These are phyloP conservation scores for Microdochium nivale DNA, from an alignment of 2,329 filamentous ascomycete species.

Conservation along the genomic window DNA sequence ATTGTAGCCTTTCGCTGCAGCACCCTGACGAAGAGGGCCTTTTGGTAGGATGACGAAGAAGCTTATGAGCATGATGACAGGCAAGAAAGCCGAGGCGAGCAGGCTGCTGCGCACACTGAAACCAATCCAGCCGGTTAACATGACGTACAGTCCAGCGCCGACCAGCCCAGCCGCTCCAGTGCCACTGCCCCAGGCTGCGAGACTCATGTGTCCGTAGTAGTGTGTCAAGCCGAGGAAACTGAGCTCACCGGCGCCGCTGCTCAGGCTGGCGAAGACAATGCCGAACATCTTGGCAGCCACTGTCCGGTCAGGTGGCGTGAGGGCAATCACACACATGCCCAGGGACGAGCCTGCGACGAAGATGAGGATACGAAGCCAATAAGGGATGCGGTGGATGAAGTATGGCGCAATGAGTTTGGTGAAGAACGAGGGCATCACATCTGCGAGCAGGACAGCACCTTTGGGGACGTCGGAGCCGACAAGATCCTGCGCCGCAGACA, in stretches of 20 bases:
- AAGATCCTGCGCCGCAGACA: constrained; percentile 90
- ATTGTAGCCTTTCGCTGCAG: constrained; percentile 42
- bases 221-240: constrained; percentile 89
- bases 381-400: constrained; percentile 84
- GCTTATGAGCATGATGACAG: constrained; percentile 71
- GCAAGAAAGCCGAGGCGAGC: constrained; percentile 70
- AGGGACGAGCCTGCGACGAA: constrained; percentile 68
- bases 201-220: constrained; percentile 79
- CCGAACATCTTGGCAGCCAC: constrained; percentile 72
- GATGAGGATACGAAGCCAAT: constrained; percentile 62
- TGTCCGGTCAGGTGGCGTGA: constrained; percentile 59
- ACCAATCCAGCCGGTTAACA: constrained; percentile 72
- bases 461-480: constrained; percentile 83
- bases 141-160: constrained; percentile 79
- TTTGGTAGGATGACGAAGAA: constrained; percentile 78
- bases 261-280: constrained; percentile 76
- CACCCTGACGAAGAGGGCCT: constrained; percentile 47
- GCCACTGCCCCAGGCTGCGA: constrained; percentile 87
- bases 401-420: constrained; percentile 87
- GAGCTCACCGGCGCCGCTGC: constrained; percentile 79
- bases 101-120: constrained; percentile 68
- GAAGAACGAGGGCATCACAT: constrained; percentile 82
- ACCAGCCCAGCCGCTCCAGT: constrained; percentile 83
- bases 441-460: constrained; percentile 83
- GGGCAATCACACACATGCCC: constrained; percentile 84